A percentile compares a stretch with the other conserved stretches of the same genome.
These are phyloP conservation scores for Exophiala dermatitidis DNA, from an alignment of 2,329 filamentous ascomycete genomes.

Conservation along the genomic window DNA sequence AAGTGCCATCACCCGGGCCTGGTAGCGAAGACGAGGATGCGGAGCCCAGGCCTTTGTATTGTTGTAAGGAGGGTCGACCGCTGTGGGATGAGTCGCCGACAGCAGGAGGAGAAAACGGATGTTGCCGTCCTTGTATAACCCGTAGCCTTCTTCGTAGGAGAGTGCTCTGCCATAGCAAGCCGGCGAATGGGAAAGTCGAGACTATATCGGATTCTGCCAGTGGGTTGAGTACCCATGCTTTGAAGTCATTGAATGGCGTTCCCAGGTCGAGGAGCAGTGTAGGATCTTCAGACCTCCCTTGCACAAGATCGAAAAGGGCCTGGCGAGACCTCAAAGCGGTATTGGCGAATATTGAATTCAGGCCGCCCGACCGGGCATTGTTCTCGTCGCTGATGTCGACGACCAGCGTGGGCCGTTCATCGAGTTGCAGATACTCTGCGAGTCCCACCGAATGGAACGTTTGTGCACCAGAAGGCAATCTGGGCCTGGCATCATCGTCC, in stretches of 20 bases:
- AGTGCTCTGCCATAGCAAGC: slow-evolving; percentile 62
- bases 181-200: slow-evolving; percentile 55
- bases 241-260: slow-evolving; percentile 54
- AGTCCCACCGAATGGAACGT: slow-evolving; percentile 60
- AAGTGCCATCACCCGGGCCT: slow-evolving; percentile 17
- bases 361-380: slow-evolving; percentile 48
- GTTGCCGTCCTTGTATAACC: slow-evolving; percentile 53
- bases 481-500: slow-evolving; percentile 44
- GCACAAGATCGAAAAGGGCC: slow-evolving; percentile 52
- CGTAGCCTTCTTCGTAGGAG: slow-evolving; percentile 63
- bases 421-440: slow-evolving; percentile 66
- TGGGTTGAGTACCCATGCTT: slow-evolving; percentile 58
- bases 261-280: slow-evolving; percentile 38
- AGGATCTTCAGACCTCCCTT: slow-evolving; percentile 42
- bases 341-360: slow-evolving; percentile 64
- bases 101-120: slow-evolving; percentile 29
- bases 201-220: slow-evolving; percentile 47
- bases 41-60: slow-evolving; percentile 30
- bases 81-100: slow-evolving; percentile 5
- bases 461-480: slow-evolving; percentile 45
- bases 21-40: slow-evolving; percentile 22
- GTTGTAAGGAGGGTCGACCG: slow-evolving; percentile 28
- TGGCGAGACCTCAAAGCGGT: slow-evolving; percentile 54
- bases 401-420: slow-evolving; percentile 69
- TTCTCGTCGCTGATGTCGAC: slow-evolving; percentile 57